Base-by-base conservation (phyloP, 345 rosid species). In the Gossypium stocksii region DNA sequence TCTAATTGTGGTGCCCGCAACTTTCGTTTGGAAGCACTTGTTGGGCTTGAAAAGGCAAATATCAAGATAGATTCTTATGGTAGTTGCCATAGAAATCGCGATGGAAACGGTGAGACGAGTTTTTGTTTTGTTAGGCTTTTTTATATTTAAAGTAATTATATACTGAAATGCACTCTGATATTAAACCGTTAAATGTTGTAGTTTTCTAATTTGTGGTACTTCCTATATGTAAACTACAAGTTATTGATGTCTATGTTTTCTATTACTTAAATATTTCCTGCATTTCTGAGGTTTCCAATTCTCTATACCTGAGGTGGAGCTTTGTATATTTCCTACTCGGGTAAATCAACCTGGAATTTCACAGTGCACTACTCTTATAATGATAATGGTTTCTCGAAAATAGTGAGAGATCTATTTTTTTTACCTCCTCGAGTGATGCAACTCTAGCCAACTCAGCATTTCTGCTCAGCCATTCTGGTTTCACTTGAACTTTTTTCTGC, bases 1-100 rank as follows among this genome's bases (percentile, higher is more conserved):
- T 93, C 99, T 14, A 95, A 93, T 43, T 95, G 99, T 44, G 96
- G 86, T 67, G 97, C 99, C 44, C 90, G 87, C 60, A 95, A 95
- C 78, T 95, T 95, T 63, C 89, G 98, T 10, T 77, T 95, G 83
- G 92, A 93, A 81, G 99, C 91, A 63, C 96, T 95, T 80, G 87
- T 86, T 63, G 86, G 80, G 4, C 87, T 95, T 80, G 94, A 85
- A 86, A 84, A 81, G 68, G 80, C 82, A 17, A 85, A 84, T 7
- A 20, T 93, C 62, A 79, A 72, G 76, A 91, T 95, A 65, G 97
- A 93, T 85, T 95, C 98, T 44, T 95, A 95, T 83, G 98, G 99
- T 74, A 84, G 82, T 77, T 95, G 97, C 84, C 98, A 90, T 77
- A 84, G 91, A 25, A 94, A 89, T 80, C 94, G 77, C 4, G 88